Base-by-base conservation (phyloP, 2,329 filamentous ascomycete species). In the Cytospora piceae region DNA sequence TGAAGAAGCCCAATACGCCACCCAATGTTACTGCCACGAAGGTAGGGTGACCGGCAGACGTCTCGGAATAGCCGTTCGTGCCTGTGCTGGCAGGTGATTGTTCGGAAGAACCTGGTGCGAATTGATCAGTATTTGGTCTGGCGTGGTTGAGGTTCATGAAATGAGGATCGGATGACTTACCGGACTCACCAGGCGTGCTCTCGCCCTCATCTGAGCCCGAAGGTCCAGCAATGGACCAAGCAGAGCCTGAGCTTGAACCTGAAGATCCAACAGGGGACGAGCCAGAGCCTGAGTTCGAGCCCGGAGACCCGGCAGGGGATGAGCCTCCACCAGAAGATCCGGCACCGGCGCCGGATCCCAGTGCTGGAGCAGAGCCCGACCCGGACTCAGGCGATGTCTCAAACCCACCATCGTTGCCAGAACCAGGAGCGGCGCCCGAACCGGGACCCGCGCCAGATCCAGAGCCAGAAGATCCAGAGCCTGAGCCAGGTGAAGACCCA, bases 1-100 rank as follows among this genome's bases (percentile, higher is more conserved):
- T 42, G 39, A 57, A 37, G 61, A 57, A 63, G 4, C 61, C 61
- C 22, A 63, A 27, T 12, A 57, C 29, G 11, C 39, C 39, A 20
- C 61, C 61, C 53, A 57, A 17, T n/a, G 61, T 57, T 51, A 39
- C 27, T 39, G 61, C 53, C 27, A 63, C 29, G 22, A 63, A 57
- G 14, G 61, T 53, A 3, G 61, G 61, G 53, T 31, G 39, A 12
- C 53, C 61, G 22, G 29, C 53, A 8, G 61, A 51, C 20, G 56
- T 46, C 53, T 63, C 53, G n/a, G 56, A 39, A 37, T 51, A 49
- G 27, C 31, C 61, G n/a, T 37, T 37, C 22, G 61, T 32, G 42
- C 22, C 53, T 39, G 39, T 52, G 20, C 24, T 3, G 20, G 57
- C 20, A 57, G 60, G n/a, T 20, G 59, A 53, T 20, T 51, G 20